These are phyloP conservation scores for Neurospora sp. DNA, from an alignment of 495 filamentous ascomycete genomes.

Conservation along the genomic window DNA sequence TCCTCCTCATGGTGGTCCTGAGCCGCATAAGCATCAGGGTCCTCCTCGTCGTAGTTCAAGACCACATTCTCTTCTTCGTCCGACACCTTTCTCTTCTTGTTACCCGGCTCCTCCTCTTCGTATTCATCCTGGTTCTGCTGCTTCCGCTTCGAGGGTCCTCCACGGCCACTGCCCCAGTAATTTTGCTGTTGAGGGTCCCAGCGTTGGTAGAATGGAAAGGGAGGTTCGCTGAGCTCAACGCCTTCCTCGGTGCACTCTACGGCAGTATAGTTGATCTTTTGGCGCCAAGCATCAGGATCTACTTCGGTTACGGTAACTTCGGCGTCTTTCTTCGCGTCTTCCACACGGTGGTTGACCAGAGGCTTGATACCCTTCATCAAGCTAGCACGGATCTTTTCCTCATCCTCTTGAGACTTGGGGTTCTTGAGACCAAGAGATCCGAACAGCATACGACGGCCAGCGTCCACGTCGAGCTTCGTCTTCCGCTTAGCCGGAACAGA, in stretches of 20 bases:
- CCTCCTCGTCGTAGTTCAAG: conserved; percentile 45
- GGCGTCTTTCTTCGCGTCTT: neutral
- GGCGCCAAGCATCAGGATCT: conserved; percentile 51
- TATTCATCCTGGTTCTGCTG: conserved; percentile 27
- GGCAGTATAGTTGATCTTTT: conserved; percentile 60
- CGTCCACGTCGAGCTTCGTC: conserved; percentile 48
- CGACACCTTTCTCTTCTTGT: conserved; percentile 42
- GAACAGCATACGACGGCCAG: conserved; percentile 59
- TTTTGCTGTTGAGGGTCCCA: conserved; percentile 70
- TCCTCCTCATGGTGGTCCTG: conserved; percentile 17
- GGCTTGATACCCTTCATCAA: conserved; percentile 35
- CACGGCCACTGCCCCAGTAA: conserved; percentile 22
- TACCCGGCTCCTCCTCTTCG: conserved; percentile 24
- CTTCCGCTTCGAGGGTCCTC: conserved; percentile 28
- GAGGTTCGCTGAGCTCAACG: conserved; percentile 64
- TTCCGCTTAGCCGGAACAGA: conserved; percentile 7
- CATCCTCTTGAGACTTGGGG: conserved; percentile 58
- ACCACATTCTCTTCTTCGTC: conserved; percentile 18
- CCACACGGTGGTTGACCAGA: conserved; percentile 12
- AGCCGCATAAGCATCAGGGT: conserved; percentile 16
- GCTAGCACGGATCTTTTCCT: conserved; percentile 49
- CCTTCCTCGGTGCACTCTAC: conserved; percentile 74
- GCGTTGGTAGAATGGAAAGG: conserved; percentile 82
- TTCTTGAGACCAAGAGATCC: conserved; percentile 59
- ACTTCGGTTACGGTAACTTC: conserved; percentile 11